Evolutionary conservation across 495 filamentous ascomycete genomes (phyloP).

Genomic region (Trichoderma gamsii): DNA sequence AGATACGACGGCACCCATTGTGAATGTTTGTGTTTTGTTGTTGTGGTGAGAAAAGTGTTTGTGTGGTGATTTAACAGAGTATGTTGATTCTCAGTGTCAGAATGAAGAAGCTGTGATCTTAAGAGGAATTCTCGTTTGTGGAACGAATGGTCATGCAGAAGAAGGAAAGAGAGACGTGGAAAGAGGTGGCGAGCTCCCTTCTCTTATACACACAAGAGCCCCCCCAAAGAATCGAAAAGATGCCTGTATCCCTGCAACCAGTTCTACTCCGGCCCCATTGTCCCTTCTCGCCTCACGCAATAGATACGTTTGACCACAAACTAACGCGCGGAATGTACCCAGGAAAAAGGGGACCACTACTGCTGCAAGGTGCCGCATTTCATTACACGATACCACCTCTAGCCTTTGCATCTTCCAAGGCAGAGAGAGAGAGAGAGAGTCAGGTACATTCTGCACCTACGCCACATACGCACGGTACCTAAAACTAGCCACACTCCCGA

Average conservation of each 20-base stretch:
- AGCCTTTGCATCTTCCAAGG: too few relatives aligned
- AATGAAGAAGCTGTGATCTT: too few relatives aligned
- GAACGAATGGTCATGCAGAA: background rate
- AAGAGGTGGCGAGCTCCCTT: background rate
- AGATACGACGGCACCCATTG: slow-evolving; percentile 93
- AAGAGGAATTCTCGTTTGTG: background rate
- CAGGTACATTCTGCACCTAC: too few relatives aligned
- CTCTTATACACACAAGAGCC: background rate
- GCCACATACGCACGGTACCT: too few relatives aligned
- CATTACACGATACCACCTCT: too few relatives aligned
- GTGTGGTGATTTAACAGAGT: background rate
- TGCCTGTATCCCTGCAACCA: background rate
- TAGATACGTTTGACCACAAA: too few relatives aligned
- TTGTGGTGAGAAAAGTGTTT: background rate
- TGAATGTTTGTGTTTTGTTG: slow-evolving; percentile 31
- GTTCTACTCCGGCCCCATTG: background rate
- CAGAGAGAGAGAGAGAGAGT: too few relatives aligned
- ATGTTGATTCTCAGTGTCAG: too few relatives aligned
- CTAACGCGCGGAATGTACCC: too few relatives aligned
- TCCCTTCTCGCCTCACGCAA: background rate
- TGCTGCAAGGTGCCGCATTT: too few relatives aligned
- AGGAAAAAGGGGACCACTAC: too few relatives aligned
- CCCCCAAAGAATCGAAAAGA: background rate
- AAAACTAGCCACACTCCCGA: too few relatives aligned
- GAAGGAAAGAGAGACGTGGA: background rate